Conservation (phyloP, 208 protist genomes). For the Acanthamoeba royreba region DNA sequence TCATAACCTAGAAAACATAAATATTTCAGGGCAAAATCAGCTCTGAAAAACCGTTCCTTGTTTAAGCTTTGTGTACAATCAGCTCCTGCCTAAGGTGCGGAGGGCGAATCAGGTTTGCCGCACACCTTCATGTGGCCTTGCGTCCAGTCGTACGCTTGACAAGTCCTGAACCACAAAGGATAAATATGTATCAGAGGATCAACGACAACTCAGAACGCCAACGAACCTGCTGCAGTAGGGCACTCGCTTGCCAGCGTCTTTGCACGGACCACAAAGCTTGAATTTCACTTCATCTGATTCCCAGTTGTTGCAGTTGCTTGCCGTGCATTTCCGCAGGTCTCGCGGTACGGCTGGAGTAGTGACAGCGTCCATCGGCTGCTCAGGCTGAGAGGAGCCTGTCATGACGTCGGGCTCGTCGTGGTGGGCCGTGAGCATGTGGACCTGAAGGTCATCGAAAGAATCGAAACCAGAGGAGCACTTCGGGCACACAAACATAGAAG, state of each 20-base stretch:
- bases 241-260: background rate
- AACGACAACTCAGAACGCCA: no score
- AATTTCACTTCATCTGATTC: background rate
- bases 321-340: background rate
- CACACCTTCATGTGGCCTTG: background rate
- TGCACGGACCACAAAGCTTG: background rate
- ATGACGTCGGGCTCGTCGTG: background rate
- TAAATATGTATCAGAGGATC: no score
- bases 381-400: background rate
- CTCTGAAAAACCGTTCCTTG: no score
- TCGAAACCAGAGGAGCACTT: background rate
- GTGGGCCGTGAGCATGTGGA: slow-evolving; percentile 38
- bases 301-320: background rate
- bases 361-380: no score
- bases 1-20: no score
- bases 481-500: slow-evolving; percentile 20
- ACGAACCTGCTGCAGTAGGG: slow-evolving; percentile 17
- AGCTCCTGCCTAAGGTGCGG: background rate
- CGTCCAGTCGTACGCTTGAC: background rate
- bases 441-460: slow-evolving; percentile 33
- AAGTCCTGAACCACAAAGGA: no score
- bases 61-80: no score
- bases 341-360: no score
- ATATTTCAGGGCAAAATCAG: no score
- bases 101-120: background rate